Evolutionary conservation across 257 asterid species (phyloP).

Genomic region (Nicotiana attenuata): DNA sequence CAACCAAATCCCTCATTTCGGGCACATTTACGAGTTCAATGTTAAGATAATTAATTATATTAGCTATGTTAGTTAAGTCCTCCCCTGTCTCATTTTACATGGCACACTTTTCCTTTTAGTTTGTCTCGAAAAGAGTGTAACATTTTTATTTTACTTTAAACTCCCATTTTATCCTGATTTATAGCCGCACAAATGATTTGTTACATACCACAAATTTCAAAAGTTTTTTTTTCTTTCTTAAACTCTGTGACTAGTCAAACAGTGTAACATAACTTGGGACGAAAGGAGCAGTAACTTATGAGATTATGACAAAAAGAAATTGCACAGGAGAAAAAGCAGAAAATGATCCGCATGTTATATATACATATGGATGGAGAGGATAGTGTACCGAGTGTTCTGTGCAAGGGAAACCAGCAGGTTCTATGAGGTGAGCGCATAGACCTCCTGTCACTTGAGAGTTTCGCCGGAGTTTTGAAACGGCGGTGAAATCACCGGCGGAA

Average conservation of each 20-base stretch:
- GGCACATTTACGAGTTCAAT: background rate
- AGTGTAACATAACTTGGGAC: too few relatives aligned
- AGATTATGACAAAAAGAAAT: background rate
- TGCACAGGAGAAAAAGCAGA: background rate
- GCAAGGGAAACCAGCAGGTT: slow-evolving; percentile 82
- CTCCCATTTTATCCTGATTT: too few relatives aligned
- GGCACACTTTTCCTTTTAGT: too few relatives aligned
- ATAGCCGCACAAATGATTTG: too few relatives aligned
- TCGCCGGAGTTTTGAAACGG: slow-evolving; percentile 31
- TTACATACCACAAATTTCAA: too few relatives aligned
- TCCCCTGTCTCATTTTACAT: too few relatives aligned
- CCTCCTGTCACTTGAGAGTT: slow-evolving; percentile 45
- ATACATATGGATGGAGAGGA: background rate
- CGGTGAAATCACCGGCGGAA: slow-evolving; percentile 26
- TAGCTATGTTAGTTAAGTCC: too few relatives aligned
- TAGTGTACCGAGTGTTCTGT: slow-evolving; percentile 60
- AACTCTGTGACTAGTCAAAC: too few relatives aligned
- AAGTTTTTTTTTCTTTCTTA: too few relatives aligned
- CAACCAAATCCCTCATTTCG: background rate
- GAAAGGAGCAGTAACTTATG: too few relatives aligned
- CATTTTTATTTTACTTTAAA: too few relatives aligned
- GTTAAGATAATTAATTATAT: background rate
- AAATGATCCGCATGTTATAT: background rate
- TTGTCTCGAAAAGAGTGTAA: too few relatives aligned
- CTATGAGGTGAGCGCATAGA: slow-evolving; percentile 66